Evolutionary conservation across 192 early-diverging fungal genomes (phyloP), one percentile per base, ranked within the genome.

Genomic region (Umbelopsis sp.): DNA sequence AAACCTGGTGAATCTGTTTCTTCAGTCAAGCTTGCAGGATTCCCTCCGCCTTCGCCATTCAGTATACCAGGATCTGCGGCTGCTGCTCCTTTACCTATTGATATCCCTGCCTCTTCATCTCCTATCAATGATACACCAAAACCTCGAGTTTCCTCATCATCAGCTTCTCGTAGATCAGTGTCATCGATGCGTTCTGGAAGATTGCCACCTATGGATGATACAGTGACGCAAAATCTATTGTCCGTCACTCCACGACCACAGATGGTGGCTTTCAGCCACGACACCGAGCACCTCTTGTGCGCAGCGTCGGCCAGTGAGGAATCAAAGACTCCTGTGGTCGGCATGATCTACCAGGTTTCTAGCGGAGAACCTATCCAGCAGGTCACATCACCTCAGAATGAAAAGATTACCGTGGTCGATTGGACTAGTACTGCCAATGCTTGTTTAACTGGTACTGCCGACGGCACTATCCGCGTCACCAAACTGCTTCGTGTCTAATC

Each of bases 391-490:
- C 53, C 79, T 12, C 74, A 81, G n/a, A 68, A 76, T 25, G 74
- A 79, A 50, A 68, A 71, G 8, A 46, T 87, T 7, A 85, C 84
- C 2, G 69, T 80, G 25, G 84, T 85, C 0, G 86, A 87, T 66
- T 87, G 86, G 86, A 78, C 83, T 37, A 77, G 71, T 23, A 69
- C 80, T 4, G 85, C 76, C 3, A 83, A 77, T 73, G 78, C 86
- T 12, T 82, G 82, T 55, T 61, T 87, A 23, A 74, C 85, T 33
- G 86, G 81, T 30, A 75, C 78, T 6, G 73, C 70, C 13, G 86
- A 87, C 69, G 86, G 86, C 10, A 84, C 77, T 15, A 78, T 87
- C 48, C 83, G 81, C 47, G 80, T 87, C 10, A 82, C 82, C 20
- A 85, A 78, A 64, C 35, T 86, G 33, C 80, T 86, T 69, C 74